A percentile compares a stretch with the other conserved stretches of the same genome.
Evolutionary conservation across 768 basidiomycete genomes (phyloP).

Genomic region (Rhodotorula taiwanensis): DNA sequence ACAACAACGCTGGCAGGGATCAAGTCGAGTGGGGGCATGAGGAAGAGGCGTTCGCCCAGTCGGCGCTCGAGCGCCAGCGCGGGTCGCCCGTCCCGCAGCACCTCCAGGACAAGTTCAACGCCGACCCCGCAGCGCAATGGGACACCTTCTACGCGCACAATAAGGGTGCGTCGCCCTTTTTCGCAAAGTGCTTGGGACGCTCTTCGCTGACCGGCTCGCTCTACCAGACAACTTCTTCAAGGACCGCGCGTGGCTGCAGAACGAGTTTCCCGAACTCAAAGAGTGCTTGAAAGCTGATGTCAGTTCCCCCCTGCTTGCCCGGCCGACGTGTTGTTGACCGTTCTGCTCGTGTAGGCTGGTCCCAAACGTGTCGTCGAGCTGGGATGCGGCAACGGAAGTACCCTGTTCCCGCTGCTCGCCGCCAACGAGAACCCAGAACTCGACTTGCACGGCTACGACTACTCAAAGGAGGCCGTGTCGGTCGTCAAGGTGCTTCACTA

Average conservation of each 20-base stretch:
- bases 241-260: constrained; percentile 86
- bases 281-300: constrained; percentile 63
- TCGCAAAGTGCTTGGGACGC: constrained; percentile 3
- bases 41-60: constrained; percentile 64
- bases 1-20: no score
- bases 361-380: constrained; percentile 71
- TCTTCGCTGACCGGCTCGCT: neutral
- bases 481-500: constrained; percentile 64
- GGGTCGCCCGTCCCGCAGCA: constrained; percentile 63
- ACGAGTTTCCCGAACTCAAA: constrained; percentile 88
- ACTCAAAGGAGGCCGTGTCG: constrained; percentile 77
- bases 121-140: constrained; percentile 52
- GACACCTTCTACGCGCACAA: constrained; percentile 88
- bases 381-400: constrained; percentile 90
- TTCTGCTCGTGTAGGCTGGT: constrained; percentile 57
- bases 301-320: neutral
- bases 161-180: constrained; percentile 36
- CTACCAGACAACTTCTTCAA: constrained; percentile 76
- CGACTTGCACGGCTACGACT: constrained; percentile 75
- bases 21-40: constrained; percentile 52
- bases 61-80: constrained; percentile 65
- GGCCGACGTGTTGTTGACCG: neutral
- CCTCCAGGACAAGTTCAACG: constrained; percentile 53
- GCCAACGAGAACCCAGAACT: constrained; percentile 74
- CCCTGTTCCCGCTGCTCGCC: constrained; percentile 79